These are phyloP conservation scores for Gnomoniopsis smithogilvyi DNA, from an alignment of 2,329 filamentous ascomycete genomes.

Conservation along the genomic window DNA sequence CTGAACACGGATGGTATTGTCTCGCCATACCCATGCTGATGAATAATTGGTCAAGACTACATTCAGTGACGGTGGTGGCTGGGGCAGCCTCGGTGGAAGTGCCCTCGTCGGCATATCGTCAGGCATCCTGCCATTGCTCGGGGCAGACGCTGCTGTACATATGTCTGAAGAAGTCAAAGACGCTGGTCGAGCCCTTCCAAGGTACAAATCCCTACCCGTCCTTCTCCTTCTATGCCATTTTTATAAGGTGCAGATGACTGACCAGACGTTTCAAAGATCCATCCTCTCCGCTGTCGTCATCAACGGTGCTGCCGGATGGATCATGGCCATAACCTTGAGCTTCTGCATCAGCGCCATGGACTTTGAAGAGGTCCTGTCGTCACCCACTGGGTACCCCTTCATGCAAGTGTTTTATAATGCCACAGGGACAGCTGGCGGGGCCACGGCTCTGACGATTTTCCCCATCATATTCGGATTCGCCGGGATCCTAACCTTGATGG, in stretches of 20 bases:
- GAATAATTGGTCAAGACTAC: background rate
- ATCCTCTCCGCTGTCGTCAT: conserved; percentile 30
- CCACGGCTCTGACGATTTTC: conserved; percentile 24
- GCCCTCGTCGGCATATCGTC: conserved; percentile 37
- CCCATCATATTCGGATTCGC: conserved; percentile 20
- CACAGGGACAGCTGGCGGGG: conserved; percentile 22
- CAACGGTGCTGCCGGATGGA: conserved; percentile 27
- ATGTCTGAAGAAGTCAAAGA: conserved; percentile 32
- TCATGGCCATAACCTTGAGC: conserved; percentile 25
- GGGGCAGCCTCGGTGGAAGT: conserved; percentile 30
- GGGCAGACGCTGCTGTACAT: conserved; percentile 29
- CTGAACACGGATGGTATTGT: background rate
- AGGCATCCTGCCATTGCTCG: conserved; percentile 31
- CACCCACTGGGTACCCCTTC: conserved; percentile 26
- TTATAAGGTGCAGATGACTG: background rate
- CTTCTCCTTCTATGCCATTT: background rate
- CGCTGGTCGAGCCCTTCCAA: conserved; percentile 26
- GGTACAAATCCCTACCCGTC: background rate
- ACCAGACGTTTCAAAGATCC: conserved; percentile 13
- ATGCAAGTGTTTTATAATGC: conserved; percentile 28
- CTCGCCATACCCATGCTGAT: background rate
- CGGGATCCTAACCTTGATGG: conserved; percentile 26
- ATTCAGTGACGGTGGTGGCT: conserved; percentile 25
- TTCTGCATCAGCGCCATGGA: conserved; percentile 15
- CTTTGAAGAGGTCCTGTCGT: background rate